Base-by-base conservation (phyloP, 176 grass and related monocot species). In the Phoenix roebelenii region DNA sequence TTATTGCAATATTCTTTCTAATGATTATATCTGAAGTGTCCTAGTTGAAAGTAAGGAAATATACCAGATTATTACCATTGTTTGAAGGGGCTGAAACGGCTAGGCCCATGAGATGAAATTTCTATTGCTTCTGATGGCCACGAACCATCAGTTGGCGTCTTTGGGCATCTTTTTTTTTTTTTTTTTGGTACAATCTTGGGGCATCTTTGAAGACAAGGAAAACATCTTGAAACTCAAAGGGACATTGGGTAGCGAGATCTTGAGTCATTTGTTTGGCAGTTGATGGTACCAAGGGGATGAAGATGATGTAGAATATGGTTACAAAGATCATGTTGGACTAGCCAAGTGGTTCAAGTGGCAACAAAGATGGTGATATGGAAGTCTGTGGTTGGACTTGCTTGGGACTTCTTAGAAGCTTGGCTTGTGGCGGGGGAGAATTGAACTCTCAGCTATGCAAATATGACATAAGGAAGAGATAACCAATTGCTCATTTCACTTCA, bases 401-500 rank as follows among this genome's bases (percentile, higher is more conserved):
- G 86, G 70, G 92, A 88, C 54, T 96, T 60, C 66, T 87, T 80
- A 12, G 92, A 90, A 73, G 92, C 83, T 80, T 97, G 92, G 87
- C 79, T 97, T 71, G 75, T 97, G 65, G 87, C 89, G 80, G 77
- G 81, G 24, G 90, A 89, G 70, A 73, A 72, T 20, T 89, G 82
- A 95, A 60, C 15, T 32, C 5, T 32, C 5, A 7, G 29, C 29
- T 7, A 32, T 5, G 29, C 4, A 5, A 25, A 25, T 25, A 32
- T 6, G 5, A 7, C 29, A 32, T 5, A 32, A 4, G 29, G 29
- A 32, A 32, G 29, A 6, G 29, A 32, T 5, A 32, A 30, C 57
- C 16, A 28, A 23, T 18, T 30, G 22, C 16, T 60, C 23, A 14
- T 60, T 60, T 9, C 18, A 55, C 20, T 55, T 18, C 52, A 55